Conservation (phyloP, 768 basidiomycete species). For the Boletales sp. region DNA sequence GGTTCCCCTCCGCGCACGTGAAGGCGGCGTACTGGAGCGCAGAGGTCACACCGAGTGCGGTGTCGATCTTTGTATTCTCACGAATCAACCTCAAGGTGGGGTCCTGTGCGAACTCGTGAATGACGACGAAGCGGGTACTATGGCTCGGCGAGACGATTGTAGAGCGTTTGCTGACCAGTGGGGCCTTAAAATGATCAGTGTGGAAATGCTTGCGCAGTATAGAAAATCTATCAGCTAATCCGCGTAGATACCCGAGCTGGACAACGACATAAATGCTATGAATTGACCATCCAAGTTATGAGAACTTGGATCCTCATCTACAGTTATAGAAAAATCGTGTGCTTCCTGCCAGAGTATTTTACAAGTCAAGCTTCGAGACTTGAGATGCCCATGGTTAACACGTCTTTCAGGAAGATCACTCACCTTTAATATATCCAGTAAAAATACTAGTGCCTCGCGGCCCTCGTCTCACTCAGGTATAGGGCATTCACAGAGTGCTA, state of each 20-base stretch:
- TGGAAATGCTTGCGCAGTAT: conserved; percentile 71
- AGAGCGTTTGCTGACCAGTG: conserved; percentile 84
- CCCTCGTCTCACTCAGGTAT: too few relatives aligned
- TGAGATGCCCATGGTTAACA: too few relatives aligned
- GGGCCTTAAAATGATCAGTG: conserved; percentile 92
- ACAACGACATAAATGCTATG: too few relatives aligned
- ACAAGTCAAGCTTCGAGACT: too few relatives aligned
- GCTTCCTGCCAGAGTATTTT: too few relatives aligned
- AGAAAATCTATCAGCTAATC: conserved; percentile 9
- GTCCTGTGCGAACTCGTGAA: conserved; percentile 95
- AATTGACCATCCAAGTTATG: too few relatives aligned
- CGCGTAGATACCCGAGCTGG: neutral
- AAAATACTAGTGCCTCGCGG: too few relatives aligned
- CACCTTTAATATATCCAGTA: too few relatives aligned
- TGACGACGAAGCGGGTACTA: conserved; percentile 80
- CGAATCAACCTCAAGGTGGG: conserved; percentile 59
- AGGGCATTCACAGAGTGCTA: too few relatives aligned
- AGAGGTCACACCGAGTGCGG: conserved; percentile 93
- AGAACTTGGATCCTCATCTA: too few relatives aligned
- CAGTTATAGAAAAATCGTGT: too few relatives aligned
- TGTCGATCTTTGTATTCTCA: conserved; percentile 81
- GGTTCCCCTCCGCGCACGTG: conserved; percentile 85
- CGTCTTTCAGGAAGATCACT: too few relatives aligned
- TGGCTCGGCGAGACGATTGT: conserved; percentile 96
- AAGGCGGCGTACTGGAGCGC: conserved; percentile 82